Base-by-base conservation (phyloP, 1,284 basidiomycete genomes). In the Vanrija sp. region DNA sequence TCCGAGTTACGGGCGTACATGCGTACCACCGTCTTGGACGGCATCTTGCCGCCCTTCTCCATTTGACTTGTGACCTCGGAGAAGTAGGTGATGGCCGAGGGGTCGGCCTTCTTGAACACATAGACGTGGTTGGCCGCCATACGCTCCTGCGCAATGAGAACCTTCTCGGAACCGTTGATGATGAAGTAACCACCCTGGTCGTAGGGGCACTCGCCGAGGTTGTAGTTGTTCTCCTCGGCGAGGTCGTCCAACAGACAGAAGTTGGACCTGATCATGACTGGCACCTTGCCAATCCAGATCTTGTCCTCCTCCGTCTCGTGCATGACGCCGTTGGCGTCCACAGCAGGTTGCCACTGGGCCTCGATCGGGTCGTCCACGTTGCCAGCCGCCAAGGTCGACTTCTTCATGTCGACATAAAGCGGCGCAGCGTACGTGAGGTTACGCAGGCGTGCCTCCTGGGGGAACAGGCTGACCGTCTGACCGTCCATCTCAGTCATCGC, bases 91-190 rank as follows among this genome's bases (percentile, higher is more conserved):
- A 97, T 90, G 8, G 94, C 91, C 6, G 92, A 94, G 2, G 96
- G 96, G 54, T 97, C 89, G 0, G 91, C 91, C 76, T 98, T 98
- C 55, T 94, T 92, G 73, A 99, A 99, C 54, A 98, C 94, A 75
- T 98, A 99, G 66, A 99, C 96, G 69, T 97, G 94, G 77, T 99
- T 99, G 39, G 93, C 95, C 9, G 96, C 95, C 94, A 98, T 98
- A 49, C 96, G 85, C 76, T 99, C 95, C 74, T 99, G 95, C 0
- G 96, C 95, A 76, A 99, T 99, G 62, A 99, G 82, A 24, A 99
- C 95, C 77, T 99, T 99, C 76, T 99, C 95, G 2, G 96, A 98
- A 24, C 95, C 95, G 67, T 98, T 98, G 79, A 99, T 98, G 75
- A 99, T 91, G 75, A 99, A 99, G 77, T 99, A 99, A 57, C 95